Percentiles rank a stretch among this genome's conserved stretches.
Evolutionary conservation across 768 basidiomycete species (phyloP).

Genomic region (Calocybe cyanea): DNA sequence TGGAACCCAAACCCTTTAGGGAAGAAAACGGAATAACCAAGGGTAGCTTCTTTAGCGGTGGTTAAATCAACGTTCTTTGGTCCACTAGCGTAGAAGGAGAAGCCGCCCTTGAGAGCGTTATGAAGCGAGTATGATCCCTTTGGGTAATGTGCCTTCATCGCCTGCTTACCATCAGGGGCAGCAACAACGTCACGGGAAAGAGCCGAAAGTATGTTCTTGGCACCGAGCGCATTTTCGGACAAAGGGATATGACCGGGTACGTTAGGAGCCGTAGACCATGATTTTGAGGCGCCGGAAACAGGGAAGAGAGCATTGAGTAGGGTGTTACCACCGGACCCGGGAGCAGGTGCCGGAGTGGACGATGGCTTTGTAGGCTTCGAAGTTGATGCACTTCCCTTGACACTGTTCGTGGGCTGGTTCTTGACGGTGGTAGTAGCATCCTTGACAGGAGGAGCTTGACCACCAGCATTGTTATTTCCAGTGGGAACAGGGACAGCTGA

Average conservation of each 20-base stretch:
- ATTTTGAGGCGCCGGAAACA: slow-evolving; percentile 25
- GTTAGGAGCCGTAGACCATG: slow-evolving; percentile 45
- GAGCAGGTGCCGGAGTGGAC: slow-evolving; percentile 5
- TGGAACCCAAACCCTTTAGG: slow-evolving; percentile 59
- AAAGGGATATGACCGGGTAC: slow-evolving; percentile 32
- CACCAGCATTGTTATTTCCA: not conserved
- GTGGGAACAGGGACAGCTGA: slow-evolving; percentile 2
- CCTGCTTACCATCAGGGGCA: slow-evolving; percentile 47
- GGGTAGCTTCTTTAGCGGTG: slow-evolving; percentile 62
- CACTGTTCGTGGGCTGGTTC: slow-evolving; percentile 3
- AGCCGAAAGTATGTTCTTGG: slow-evolving; percentile 20
- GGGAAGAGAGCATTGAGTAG: slow-evolving; percentile 39
- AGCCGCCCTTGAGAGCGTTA: slow-evolving; percentile 47
- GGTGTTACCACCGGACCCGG: not conserved
- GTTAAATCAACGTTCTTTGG: slow-evolving; percentile 47
- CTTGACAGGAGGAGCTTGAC: slow-evolving; percentile 1
- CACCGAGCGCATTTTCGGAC: slow-evolving; percentile 39
- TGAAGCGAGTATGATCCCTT: slow-evolving; percentile 53
- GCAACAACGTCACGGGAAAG: slow-evolving; percentile 38
- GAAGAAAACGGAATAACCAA: slow-evolving; percentile 63
- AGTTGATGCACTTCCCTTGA: slow-evolving; percentile 8
- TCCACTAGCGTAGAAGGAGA: slow-evolving; percentile 72
- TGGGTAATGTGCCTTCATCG: slow-evolving; percentile 52
- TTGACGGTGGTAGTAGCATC: slow-evolving; percentile 2
- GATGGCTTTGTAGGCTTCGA: slow-evolving; percentile 4